Evolutionary conservation across 305 asterid genomes (phyloP), one percentile per base, ranked within the genome.

Genomic region (Fraxinus ornus): DNA sequence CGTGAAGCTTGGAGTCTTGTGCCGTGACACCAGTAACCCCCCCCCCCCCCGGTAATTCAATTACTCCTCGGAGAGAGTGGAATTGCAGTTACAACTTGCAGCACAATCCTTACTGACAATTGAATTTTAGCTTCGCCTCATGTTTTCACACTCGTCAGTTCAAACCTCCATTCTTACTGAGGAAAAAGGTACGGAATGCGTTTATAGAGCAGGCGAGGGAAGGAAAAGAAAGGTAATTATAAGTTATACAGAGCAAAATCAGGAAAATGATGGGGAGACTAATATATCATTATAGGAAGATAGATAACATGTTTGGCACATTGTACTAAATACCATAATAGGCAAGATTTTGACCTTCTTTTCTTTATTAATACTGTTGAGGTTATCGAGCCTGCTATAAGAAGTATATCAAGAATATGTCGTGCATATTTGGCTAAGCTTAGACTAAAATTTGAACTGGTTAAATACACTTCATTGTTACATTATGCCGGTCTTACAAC

Each of bases 1-100:
- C 89, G 28, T 41, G 83, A 86, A 84, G 97, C 94, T 52, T 95
- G 98, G 98, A 86, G 82, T 49, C 86, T 89, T 79, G 84, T 92
- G 39, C 81, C 49, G 1, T 86, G 78, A 52, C 75, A 75, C 39
- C 39, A n/a, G n/a, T n/a, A n/a, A n/a, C n/a, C n/a, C n/a, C n/a
- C n/a, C n/a, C n/a, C n/a, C n/a, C n/a, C n/a, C n/a, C n/a, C n/a
- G n/a, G n/a, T n/a, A n/a, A 24, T 8, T 66, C 7, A 24, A 26
- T 24, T 24, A 10, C 33, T 64, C 7, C 33, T 24, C 7, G 7
- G 19, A 64, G 35, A 3, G 15, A 0, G 35, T 24, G 35, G 73
- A 26, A 64, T 66, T 26, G 36, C 74, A 3, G 15, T 8, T 60
- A 21, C 32, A 60, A 60, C 71, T 60, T 60, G 71, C 15, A 22